A percentile compares a stretch with the other conserved stretches of the same genome.
These are phyloP conservation scores for Thielaviopsis euricoi DNA, from an alignment of 2,329 filamentous ascomycete genomes.

Conservation along the genomic window DNA sequence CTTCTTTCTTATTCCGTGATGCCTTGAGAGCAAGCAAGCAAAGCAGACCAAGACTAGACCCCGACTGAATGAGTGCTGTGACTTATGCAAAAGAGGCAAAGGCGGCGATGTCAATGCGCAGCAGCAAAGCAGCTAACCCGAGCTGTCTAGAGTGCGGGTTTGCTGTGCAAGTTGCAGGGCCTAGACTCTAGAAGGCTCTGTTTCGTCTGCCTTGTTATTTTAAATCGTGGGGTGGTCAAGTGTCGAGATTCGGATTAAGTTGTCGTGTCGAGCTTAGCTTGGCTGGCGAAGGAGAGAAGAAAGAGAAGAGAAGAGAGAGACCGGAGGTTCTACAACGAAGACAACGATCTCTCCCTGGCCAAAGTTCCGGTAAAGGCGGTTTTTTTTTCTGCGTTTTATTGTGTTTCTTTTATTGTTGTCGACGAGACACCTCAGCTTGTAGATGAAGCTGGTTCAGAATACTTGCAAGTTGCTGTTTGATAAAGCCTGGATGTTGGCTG, in stretches of 20 bases:
- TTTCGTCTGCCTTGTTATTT: not conserved
- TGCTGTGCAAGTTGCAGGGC: not conserved
- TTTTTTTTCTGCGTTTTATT: no score
- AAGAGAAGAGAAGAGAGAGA: slow-evolving; percentile 4
- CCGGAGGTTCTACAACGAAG: slow-evolving; percentile 3
- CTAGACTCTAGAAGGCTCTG: not conserved
- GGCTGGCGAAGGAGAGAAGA: not conserved
- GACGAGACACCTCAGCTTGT: not conserved
- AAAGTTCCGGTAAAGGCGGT: not conserved
- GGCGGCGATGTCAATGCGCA: no score
- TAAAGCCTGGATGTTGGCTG: no score
- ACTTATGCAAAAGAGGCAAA: no score
- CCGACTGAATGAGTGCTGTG: no score
- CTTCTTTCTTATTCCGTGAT: no score
- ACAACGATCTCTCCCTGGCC: slow-evolving; percentile 8
- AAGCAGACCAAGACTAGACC: no score
- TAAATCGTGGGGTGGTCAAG: not conserved
- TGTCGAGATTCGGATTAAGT: not conserved
- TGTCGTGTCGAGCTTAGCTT: not conserved
- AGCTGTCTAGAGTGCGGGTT: not conserved
- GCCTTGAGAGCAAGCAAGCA: no score
- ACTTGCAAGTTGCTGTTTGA: no score
- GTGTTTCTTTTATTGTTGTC: no score
- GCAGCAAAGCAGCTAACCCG: no score
- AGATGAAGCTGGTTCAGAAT: not conserved